A percentile compares a stretch with the other conserved stretches of the same genome.
phyloP scores from a whole-genome alignment of 805 yeast species.

The Candida bentonensis region DNA sequence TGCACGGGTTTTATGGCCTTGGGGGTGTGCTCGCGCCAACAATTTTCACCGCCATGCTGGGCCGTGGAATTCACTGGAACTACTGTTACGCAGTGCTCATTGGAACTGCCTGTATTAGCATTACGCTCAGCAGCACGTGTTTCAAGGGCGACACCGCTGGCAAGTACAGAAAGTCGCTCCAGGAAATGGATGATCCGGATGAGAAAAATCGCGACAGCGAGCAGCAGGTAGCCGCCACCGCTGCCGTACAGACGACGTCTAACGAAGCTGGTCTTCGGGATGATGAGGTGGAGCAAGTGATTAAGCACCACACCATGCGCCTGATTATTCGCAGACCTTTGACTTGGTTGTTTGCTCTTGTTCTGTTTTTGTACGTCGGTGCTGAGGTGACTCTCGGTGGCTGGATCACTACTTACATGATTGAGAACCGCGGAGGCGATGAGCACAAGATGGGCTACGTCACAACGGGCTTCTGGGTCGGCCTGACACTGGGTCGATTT shows the following conservation, averaged over 20 bases:
- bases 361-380: slow-evolving; percentile 51
- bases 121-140: background rate
- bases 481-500: slow-evolving; percentile 52
- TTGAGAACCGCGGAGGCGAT: slow-evolving; percentile 37
- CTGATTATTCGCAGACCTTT: background rate
- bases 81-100: background rate
- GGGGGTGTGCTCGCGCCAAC: slow-evolving; percentile 16
- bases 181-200: background rate
- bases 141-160: background rate
- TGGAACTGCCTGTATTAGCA: background rate
- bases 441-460: slow-evolving; percentile 41
- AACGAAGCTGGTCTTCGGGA: no score
- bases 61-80: background rate
- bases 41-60: slow-evolving; percentile 1
- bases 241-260: no score
- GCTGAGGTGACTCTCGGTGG: slow-evolving; percentile 58
- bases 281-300: no score
- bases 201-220: no score
- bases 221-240: no score
- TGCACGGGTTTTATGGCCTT: slow-evolving; percentile 11
- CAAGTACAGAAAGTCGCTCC: no score
- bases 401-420: slow-evolving; percentile 53
- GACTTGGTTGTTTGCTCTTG: slow-evolving; percentile 34
- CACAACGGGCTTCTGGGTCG: slow-evolving; percentile 61
- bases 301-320: background rate